Evolutionary conservation across 305 asterid species (phyloP).

Genomic region (Nicotiana rustica): DNA sequence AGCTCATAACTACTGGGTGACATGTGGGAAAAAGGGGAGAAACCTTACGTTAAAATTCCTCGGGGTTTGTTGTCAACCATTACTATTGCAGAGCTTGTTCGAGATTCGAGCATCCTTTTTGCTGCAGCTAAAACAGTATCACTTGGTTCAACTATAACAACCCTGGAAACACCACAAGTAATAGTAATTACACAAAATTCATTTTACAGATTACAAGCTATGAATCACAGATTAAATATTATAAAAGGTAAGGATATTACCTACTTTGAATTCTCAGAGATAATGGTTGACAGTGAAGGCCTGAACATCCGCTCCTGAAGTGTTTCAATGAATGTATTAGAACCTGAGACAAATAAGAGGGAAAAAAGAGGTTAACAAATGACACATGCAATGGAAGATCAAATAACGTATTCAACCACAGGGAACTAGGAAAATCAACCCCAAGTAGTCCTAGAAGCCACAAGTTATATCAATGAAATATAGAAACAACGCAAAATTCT

Average conservation of each 20-base stretch:
- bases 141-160: slow-evolving; percentile 79
- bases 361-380: background rate
- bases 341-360: slow-evolving; percentile 26
- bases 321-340: slow-evolving; percentile 81
- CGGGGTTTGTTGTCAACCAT: slow-evolving; percentile 84
- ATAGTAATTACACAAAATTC: slow-evolving; percentile 20
- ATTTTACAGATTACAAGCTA: slow-evolving; percentile 24
- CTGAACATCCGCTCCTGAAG: slow-evolving; percentile 92
- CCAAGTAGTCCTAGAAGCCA: background rate
- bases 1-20: background rate
- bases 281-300: slow-evolving; percentile 89
- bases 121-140: slow-evolving; percentile 85
- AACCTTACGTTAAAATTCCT: slow-evolving; percentile 89
- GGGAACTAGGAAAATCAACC: slow-evolving; percentile 26
- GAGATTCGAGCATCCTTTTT: slow-evolving; percentile 76
- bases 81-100: slow-evolving; percentile 75
- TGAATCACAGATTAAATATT: background rate
- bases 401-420: background rate
- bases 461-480: background rate
- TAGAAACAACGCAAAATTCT: slow-evolving; percentile 23
- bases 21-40: slow-evolving; percentile 27
- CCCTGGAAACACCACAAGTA: slow-evolving; percentile 47
- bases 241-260: slow-evolving; percentile 71
- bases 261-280: slow-evolving; percentile 98
- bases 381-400: background rate